A percentile compares a stretch with the other conserved stretches of the same genome.
phyloP scores from a whole-genome alignment of 2,329 filamentous ascomycete genomes.

The Xenoacremonium recifei region DNA sequence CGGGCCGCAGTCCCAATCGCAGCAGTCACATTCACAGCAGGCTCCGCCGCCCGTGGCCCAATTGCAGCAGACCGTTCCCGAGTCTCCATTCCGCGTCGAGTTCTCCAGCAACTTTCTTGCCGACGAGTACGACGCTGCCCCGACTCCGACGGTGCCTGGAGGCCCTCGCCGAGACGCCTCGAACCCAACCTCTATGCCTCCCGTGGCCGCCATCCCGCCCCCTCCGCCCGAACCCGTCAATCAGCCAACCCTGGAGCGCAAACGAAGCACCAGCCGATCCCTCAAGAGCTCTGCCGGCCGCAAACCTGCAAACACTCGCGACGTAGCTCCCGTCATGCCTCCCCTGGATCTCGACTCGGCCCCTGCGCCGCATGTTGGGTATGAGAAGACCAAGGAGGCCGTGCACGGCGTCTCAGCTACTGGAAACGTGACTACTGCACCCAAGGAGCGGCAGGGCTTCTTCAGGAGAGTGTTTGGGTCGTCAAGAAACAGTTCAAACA shows the following conservation, averaged over 20 bases:
- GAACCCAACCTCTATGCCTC: slow-evolving; percentile 32
- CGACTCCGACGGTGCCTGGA: slow-evolving; percentile 78
- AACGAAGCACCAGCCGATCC: slow-evolving; percentile 56
- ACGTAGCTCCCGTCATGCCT: slow-evolving; percentile 29
- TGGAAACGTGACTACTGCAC: slow-evolving; percentile 45
- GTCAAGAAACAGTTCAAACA: slow-evolving; percentile 47
- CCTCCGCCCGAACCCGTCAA: slow-evolving; percentile 39
- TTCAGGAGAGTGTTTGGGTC: slow-evolving; percentile 89
- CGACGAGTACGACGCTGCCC: slow-evolving; percentile 74
- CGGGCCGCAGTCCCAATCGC: slow-evolving; percentile 51
- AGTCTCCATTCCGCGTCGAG: slow-evolving; percentile 45
- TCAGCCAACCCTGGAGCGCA: slow-evolving; percentile 46
- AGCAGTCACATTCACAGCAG: no score
- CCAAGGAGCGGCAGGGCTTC: slow-evolving; percentile 78
- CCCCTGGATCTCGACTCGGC: slow-evolving; percentile 49
- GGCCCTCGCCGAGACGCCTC: slow-evolving; percentile 61
- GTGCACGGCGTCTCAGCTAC: slow-evolving; percentile 49
- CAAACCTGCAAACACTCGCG: slow-evolving; percentile 27
- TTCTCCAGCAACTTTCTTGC: slow-evolving; percentile 46
- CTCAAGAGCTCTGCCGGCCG: slow-evolving; percentile 46
- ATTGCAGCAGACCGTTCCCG: slow-evolving; percentile 24
- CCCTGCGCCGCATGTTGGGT: slow-evolving; percentile 57
- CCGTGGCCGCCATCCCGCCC: slow-evolving; percentile 30
- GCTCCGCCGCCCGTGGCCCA: no score
- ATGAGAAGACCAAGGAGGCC: slow-evolving; percentile 56